Evolutionary conservation across 306 rosid species (phyloP).

Genomic region (Vigna mungo): DNA sequence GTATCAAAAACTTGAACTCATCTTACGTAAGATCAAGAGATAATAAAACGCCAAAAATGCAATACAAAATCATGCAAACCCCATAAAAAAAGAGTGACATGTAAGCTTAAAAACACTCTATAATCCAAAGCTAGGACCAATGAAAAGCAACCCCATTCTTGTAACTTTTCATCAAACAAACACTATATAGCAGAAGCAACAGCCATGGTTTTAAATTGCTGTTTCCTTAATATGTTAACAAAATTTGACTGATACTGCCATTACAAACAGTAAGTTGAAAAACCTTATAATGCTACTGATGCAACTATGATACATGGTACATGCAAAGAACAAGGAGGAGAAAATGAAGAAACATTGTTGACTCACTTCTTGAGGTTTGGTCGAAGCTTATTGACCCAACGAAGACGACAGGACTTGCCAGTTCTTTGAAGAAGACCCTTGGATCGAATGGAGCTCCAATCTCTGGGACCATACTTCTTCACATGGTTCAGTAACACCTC

Average conservation of each 20-base stretch:
- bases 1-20: conserved; percentile 58
- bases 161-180: conserved; percentile 25
- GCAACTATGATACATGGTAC: neutral
- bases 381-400: conserved; percentile 94
- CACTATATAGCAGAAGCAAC: neutral
- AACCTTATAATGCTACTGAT: neutral
- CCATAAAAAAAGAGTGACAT: neutral
- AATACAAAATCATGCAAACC: neutral
- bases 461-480: conserved; percentile 76
- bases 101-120: neutral
- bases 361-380: conserved; percentile 88
- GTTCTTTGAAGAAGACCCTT: conserved; percentile 87
- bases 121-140: neutral
- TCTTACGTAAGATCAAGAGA: conserved; percentile 1
- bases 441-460: conserved; percentile 99
- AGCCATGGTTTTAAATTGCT: neutral
- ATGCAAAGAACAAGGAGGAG: neutral
- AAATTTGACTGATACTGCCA: neutral
- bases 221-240: too few species aligned
- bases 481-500: conserved; percentile 75
- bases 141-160: neutral
- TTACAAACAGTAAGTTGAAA: neutral
- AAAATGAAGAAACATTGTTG: neutral
- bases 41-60: conserved; percentile 11
- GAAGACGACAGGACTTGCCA: conserved; percentile 96